Base-by-base conservation (phyloP, 2,329 filamentous ascomycete species). In the Ophiostoma tasmaniense region DNA sequence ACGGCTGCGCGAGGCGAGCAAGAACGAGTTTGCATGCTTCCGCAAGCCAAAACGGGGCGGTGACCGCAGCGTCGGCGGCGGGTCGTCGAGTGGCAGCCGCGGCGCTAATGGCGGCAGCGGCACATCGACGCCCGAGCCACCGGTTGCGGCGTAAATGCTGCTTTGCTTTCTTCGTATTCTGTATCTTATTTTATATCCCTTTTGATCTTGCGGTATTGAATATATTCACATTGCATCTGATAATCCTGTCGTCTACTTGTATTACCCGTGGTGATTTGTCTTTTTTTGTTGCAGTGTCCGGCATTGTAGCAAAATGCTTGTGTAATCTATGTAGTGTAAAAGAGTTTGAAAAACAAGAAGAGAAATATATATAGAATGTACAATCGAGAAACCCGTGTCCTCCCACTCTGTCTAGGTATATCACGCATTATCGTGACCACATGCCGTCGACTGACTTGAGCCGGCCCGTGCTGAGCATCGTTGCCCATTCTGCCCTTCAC, bases 21-120 rank as follows among this genome's bases (percentile, higher is more conserved):
- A 90, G 79, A 92, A 89, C 72, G 91, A 96, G 78, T 97, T 97
- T 81, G 87, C 89, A n/a, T 93, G 91, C 77, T 94, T 94, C 77
- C 89, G 85, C 77, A 90, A 89, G 78, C 81, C 81, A 25, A 85
- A 86, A 77, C 79, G 83, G 71, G 71, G 30, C 14, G 64, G 42
- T 11, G 70, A 59, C 39, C 62, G 65, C 20, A 66, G 69, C 17
- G 61, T 37, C 35, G 30, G 64, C 1, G 55, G 42, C 17, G 8
- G 17, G 35, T 52, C 17, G 35, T 13, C n/a, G 42, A n/a, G 35
- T 28, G 68, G 39, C n/a, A 65, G 30, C 11, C 42, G 25, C 28
- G 35, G 68, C 52, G 59, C 64, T 14, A 25, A 64, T 28, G 50
- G 66, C 17, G 25, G 22, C 33, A 50, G 52, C 45, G 55, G 66